Evolutionary conservation across 2,329 filamentous ascomycete species (phyloP), one percentile per base, ranked within the genome.

Genomic region (Magnaporthiopsis rhizophila): DNA sequence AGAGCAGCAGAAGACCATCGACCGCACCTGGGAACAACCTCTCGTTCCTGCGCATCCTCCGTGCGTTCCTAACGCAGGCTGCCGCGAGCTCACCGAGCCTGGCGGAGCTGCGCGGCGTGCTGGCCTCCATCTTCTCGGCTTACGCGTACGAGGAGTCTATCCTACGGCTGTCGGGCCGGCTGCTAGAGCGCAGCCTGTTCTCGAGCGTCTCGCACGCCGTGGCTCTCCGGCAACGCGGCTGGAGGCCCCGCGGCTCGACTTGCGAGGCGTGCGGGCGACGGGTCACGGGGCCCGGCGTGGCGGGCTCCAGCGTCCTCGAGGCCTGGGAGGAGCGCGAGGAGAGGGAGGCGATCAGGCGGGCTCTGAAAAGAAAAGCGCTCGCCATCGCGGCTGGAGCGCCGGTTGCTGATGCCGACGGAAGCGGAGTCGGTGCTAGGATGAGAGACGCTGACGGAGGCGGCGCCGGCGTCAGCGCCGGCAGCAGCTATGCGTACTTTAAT

Each of bases 121-220:
- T 99, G 2, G 81, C 86, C 0, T 95, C 93, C 15, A 94, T 99
- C 64, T 98, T 99, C 77, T 88, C 94, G 0, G 94, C 95, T 0
- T 99, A 99, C 73, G 89, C 92, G 0, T 97, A 98, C 73, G 95
- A 99, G 75, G 91, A 94, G 74, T 93, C 90, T 0, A 90, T 99
- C 21, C 83, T 99, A 26, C 83, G 85, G 1, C 84, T 99, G 3
- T 92, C 95, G 0, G 96, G 94, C 73, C 84, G 89, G 4, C 86
- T 99, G 64, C 81, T 99, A 0, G 93, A 96, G 67, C 89, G 92
- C 69, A 95, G 95, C 71, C 82, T 97, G 7, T 99, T 98, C 71
- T 85, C 89, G 57, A 89, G 91, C 68, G 91, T 99, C 50, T 81
- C 87, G 58, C 85, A 90, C 69, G 88, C 92, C 6, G 86, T 90